phyloP scores from a whole-genome alignment of 257 asterid genomes.

The Solanum bulbocastanum region DNA sequence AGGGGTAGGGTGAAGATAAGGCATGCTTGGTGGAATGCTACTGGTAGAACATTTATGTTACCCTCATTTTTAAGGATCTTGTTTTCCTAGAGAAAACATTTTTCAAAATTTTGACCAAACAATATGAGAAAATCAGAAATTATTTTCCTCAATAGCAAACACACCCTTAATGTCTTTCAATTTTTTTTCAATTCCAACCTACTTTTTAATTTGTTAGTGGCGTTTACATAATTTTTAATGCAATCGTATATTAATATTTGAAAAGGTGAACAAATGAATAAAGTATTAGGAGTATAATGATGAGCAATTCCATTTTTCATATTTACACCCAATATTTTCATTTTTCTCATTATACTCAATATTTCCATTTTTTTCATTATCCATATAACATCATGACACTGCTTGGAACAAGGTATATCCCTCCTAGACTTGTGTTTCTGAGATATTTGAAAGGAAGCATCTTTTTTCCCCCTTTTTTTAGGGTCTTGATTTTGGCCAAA shows the following conservation, averaged over 20 bases:
- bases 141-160: neutral
- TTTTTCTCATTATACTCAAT: neutral
- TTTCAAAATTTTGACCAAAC: neutral
- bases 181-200: neutral
- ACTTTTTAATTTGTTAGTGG: neutral
- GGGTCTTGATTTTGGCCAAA: neutral
- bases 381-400: neutral
- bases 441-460: neutral
- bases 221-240: neutral
- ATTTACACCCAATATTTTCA: neutral
- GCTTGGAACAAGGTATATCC: neutral
- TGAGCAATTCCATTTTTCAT: neutral
- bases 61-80: neutral
- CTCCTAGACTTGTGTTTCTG: neutral
- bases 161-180: neutral
- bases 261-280: neutral
- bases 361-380: neutral
- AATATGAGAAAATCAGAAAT: neutral
- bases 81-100: no score
- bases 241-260: neutral
- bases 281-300: neutral
- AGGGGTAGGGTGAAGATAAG: neutral
- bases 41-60: no score
- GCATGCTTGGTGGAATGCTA: neutral
- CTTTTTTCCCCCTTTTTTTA: neutral